Conservation (phyloP, 169 alveolate genomes). For the Plasmodium gallinaceum region DNA sequence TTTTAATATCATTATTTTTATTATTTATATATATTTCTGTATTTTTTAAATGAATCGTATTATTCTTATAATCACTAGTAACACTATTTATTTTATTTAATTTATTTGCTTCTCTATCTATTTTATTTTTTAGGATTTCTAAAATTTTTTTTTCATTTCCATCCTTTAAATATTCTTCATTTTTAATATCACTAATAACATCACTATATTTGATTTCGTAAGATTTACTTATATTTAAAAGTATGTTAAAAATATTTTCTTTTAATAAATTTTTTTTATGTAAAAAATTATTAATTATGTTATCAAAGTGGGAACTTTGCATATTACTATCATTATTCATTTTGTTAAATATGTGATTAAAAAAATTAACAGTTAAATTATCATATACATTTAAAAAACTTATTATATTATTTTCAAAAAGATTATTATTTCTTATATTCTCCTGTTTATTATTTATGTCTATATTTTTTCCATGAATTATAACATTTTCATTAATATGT, state of each 20-base stretch:
- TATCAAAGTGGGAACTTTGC: slow-evolving; percentile 36
- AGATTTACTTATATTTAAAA: slow-evolving; percentile 46
- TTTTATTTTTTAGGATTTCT: slow-evolving; percentile 47
- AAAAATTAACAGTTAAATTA: slow-evolving; percentile 59
- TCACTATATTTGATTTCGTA: slow-evolving; percentile 45
- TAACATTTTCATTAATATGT: slow-evolving; percentile 7
- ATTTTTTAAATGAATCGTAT: slow-evolving; percentile 6
- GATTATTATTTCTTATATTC: slow-evolving; percentile 18
- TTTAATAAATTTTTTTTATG: slow-evolving; percentile 59
- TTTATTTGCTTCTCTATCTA: background rate
- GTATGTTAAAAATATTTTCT: slow-evolving; percentile 58
- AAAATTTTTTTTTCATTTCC: slow-evolving; percentile 57
- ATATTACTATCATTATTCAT: slow-evolving; percentile 65
- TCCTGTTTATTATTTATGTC: slow-evolving; percentile 37
- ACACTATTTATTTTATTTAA: background rate
- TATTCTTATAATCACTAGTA: background rate
- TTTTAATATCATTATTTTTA: slow-evolving; percentile 14
- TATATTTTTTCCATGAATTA: slow-evolving; percentile 6
- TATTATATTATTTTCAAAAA: slow-evolving; percentile 39
- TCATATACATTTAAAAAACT: slow-evolving; percentile 48
- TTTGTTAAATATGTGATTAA: slow-evolving; percentile 62
- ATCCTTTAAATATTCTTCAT: slow-evolving; percentile 54
- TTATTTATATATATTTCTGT: slow-evolving; percentile 4
- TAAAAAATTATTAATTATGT: slow-evolving; percentile 50
- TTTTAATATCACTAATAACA: slow-evolving; percentile 34